A percentile compares a stretch with the other conserved stretches of the same genome.
These are phyloP conservation scores for Apophysomyces elegans DNA, from an alignment of 371 early-diverging fungal species.

Conservation along the genomic window DNA sequence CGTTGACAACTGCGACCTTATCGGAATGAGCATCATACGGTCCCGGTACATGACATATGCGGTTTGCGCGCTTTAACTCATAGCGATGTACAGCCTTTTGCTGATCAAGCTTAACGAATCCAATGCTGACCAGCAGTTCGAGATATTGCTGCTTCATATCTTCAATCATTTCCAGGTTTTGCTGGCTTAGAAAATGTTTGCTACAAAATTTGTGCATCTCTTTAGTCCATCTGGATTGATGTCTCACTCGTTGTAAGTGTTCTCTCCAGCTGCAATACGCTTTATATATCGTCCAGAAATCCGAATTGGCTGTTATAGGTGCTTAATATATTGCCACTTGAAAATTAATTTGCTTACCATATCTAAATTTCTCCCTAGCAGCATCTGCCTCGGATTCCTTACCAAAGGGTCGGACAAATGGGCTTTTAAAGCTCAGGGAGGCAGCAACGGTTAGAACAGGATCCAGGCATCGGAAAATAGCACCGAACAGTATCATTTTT, in stretches of 20 bases:
- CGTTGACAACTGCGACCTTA: conserved; percentile 62
- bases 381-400: conserved; percentile 63
- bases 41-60: conserved; percentile 50
- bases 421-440: conserved; percentile 68
- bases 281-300: conserved; percentile 76
- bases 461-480: conserved; percentile 82
- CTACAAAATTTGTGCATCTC: conserved; percentile 58
- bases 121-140: conserved; percentile 71
- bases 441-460: conserved; percentile 84
- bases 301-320: conserved; percentile 57
- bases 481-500: conserved; percentile 86
- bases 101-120: conserved; percentile 60
- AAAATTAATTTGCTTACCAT: conserved; percentile 21
- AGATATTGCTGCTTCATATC: conserved; percentile 83
- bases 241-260: conserved; percentile 30
- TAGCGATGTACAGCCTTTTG: conserved; percentile 20
- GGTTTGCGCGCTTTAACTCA: conserved; percentile 29
- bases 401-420: conserved; percentile 79
- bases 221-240: conserved; percentile 33
- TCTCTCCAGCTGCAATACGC: conserved; percentile 77
- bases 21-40: conserved; percentile 48
- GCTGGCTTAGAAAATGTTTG: conserved; percentile 61
- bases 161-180: conserved; percentile 74
- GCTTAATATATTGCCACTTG: neutral
- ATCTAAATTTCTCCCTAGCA: conserved; percentile 52